Evolutionary conservation across 352 stramenopile species (phyloP).

Genomic region (Pythium sukuiense): DNA sequence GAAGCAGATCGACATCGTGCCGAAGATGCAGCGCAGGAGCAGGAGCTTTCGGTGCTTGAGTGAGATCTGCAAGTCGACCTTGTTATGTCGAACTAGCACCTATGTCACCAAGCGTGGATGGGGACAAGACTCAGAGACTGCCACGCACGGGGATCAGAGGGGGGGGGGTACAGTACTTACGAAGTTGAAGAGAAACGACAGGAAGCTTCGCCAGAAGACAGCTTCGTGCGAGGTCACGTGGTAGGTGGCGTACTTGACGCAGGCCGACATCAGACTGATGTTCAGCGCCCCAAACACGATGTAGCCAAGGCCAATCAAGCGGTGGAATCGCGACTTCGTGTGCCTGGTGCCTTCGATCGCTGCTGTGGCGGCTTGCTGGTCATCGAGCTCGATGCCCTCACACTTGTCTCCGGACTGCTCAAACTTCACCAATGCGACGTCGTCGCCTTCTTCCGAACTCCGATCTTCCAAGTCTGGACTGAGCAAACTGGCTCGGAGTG

Average conservation of each 20-base stretch:
- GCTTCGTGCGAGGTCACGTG: conserved; percentile 53
- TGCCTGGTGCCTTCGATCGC: background rate
- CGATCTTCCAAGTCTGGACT: background rate
- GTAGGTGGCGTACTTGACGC: conserved; percentile 58
- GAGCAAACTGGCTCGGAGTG: background rate
- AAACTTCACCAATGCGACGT: background rate
- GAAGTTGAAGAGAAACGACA: conserved; percentile 52
- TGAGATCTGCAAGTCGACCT: conserved; percentile 36
- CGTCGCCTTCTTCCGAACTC: conserved; percentile 3
- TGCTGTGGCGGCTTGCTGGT: background rate
- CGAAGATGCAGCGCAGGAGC: conserved; percentile 50
- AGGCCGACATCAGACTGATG: conserved; percentile 63
- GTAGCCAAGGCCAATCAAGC: conserved; percentile 37
- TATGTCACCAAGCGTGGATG: conserved; percentile 10
- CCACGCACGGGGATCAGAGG: background rate
- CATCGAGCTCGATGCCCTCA: background rate
- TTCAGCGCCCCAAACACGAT: conserved; percentile 54
- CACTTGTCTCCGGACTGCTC: background rate
- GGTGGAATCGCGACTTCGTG: conserved; percentile 14
- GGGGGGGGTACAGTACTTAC: conserved; percentile 23
- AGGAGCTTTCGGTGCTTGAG: conserved; percentile 35
- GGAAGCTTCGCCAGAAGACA: conserved; percentile 55
- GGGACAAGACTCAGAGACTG: background rate
- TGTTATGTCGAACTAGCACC: conserved; percentile 35
- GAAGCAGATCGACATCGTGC: conserved; percentile 49